Evolutionary conservation across 495 filamentous ascomycete species (phyloP), one percentile per base, ranked within the genome.

Genomic region (Pseudevernia furfuracea): DNA sequence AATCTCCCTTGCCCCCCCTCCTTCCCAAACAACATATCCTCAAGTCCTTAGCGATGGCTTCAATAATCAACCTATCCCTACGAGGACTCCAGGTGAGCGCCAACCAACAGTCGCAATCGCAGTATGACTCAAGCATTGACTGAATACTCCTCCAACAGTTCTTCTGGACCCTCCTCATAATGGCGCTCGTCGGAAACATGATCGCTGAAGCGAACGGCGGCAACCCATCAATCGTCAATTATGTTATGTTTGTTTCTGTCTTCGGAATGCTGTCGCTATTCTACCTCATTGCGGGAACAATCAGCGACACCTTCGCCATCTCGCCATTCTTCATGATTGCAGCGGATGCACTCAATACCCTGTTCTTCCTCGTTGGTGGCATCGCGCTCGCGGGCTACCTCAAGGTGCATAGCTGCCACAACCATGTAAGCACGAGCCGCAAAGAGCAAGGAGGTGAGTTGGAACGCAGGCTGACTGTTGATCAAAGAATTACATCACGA

Each of bases 121-220:
- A 30, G 17, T 23, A 37, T 25, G 49, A 34, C 25, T 61, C 28
- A 44, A 59, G 32, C 36, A 25, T 58, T 34, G 48, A 56, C 70
- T 65, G 63, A 34, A 21, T n/a, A 15, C 46, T 34, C 14, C 38
- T n/a, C 19, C 57, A 38, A 8, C 63, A 88, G 81, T 86, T 89
- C 76, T 30, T 89, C 66, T 88, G 79, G 78, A 80, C 85, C n/a
- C 74, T 90, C 37, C 79, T 90, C 71, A 71, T 87, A 68, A 82
- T 87, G 74, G 81, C 86, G 28, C 77, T 90, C 34, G 69, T 87
- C 62, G 87, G 86, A 67, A 86, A 89, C 76, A 86, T 89, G 78
- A 85, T 90, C 70, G 75, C 78, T 62, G 73, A 80, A 7, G 75
- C 84, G 0, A 75, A 76, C 65, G 60, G 73, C 56, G 83, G 83